Conservation (phyloP, 2,329 filamentous ascomycete genomes). For the Basipetospora chlamydospora region DNA sequence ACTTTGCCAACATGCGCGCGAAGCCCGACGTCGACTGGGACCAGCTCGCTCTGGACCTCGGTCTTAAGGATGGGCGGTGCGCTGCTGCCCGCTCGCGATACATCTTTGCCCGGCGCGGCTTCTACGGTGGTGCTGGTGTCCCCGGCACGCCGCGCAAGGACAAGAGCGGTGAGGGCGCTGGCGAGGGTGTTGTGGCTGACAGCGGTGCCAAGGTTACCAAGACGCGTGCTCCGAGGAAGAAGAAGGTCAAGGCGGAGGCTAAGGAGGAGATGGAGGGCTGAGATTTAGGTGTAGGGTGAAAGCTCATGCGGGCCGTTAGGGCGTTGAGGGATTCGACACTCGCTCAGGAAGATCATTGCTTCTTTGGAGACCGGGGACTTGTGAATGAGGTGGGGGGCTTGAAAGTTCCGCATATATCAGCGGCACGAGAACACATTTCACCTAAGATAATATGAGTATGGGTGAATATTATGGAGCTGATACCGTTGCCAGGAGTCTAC, state of each 20-base stretch:
- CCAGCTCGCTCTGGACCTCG: slow-evolving; percentile 19
- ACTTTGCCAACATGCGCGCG: slow-evolving; percentile 26
- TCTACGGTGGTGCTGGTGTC: slow-evolving; percentile 16
- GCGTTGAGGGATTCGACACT: no score
- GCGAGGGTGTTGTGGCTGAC: slow-evolving; percentile 6
- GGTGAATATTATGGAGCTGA: no score
- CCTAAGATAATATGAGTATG: no score
- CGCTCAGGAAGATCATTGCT: no score
- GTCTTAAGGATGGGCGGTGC: slow-evolving; percentile 25
- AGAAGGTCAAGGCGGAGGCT: slow-evolving; percentile 6
- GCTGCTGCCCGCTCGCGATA: slow-evolving; percentile 26
- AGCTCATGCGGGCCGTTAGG: no score
- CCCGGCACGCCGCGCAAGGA: slow-evolving; percentile 10
- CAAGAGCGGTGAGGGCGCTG: slow-evolving; percentile 14
- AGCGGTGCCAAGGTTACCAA: slow-evolving; percentile 17
- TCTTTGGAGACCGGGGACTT: no score
- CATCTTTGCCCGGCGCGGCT: slow-evolving; percentile 24
- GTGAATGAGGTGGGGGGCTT: no score
- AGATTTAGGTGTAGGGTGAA: slow-evolving; percentile 11
- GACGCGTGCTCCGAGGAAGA: slow-evolving; percentile 18
- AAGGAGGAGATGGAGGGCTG: slow-evolving; percentile 6
- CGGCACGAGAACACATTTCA: no score
- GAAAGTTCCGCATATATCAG: no score
- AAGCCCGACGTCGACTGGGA: slow-evolving; percentile 27
- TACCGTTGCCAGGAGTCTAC: no score